These are phyloP conservation scores for Hippophae gyantsensis DNA, from an alignment of 306 rosid genomes.

Conservation along the genomic window DNA sequence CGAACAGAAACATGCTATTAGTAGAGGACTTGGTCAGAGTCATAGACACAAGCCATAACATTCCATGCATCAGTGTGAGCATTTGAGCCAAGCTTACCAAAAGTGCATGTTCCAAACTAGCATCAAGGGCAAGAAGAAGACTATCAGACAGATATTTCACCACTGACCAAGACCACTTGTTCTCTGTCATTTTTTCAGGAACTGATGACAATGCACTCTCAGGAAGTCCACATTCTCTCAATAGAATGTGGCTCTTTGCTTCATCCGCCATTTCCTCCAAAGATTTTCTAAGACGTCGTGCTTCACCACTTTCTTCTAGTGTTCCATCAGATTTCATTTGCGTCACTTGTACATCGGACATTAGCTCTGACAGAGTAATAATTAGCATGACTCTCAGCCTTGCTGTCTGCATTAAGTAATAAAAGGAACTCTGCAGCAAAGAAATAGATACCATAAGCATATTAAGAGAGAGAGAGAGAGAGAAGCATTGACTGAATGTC, in stretches of 20 bases:
- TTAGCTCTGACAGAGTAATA: constrained; percentile 86
- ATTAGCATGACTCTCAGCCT: constrained; percentile 94
- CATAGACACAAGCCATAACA: background rate
- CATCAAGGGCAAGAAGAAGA: constrained; percentile 94
- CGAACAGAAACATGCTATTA: background rate
- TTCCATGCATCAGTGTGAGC: background rate
- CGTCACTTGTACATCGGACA: constrained; percentile 99
- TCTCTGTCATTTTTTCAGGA: constrained; percentile 62
- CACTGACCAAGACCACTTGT: constrained; percentile 89
- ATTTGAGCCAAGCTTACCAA: constrained; percentile 45
- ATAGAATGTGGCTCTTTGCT: constrained; percentile 45
- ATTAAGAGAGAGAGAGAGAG: constrained; percentile 8
- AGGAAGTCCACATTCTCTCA: constrained; percentile 70
- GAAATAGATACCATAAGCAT: constrained; percentile 11
- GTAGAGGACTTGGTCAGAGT: background rate
- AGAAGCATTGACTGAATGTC: constrained; percentile 11
- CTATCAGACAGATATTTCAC: constrained; percentile 80
- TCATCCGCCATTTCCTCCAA: constrained; percentile 78
- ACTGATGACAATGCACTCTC: constrained; percentile 53
- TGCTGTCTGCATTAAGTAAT: constrained; percentile 81
- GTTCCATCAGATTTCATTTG: constrained; percentile 95
- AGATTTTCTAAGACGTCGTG: constrained; percentile 76
- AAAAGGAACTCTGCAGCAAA: constrained; percentile 85
- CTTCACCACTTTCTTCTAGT: constrained; percentile 96
- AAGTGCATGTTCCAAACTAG: constrained; percentile 87